Conservation (phyloP, 495 filamentous ascomycete genomes). For the Aspergillus ostianus region DNA sequence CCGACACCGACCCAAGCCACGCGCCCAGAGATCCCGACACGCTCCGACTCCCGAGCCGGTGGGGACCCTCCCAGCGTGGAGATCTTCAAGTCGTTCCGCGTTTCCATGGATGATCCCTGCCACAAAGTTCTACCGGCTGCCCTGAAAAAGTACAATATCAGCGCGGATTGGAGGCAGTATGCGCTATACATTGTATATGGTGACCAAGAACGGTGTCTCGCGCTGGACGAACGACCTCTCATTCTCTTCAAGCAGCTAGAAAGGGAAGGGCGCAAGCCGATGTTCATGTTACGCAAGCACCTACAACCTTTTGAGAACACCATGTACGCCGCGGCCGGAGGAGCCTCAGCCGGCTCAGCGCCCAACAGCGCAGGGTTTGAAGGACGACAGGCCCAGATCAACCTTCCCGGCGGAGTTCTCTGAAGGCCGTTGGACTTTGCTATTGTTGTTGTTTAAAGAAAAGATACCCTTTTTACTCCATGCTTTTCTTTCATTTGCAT, state of each 20-base stretch:
- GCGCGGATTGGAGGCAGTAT: constrained; percentile 94
- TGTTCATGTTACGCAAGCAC: constrained; percentile 92
- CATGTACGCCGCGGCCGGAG: neutral
- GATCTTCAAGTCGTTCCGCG: constrained; percentile 97
- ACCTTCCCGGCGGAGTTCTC: constrained; percentile 45
- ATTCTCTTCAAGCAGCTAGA: constrained; percentile 97
- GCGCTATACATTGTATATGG: constrained; percentile 97
- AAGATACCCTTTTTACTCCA: constrained; percentile 8
- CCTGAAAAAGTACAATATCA: constrained; percentile 96
- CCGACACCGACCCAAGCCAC: constrained; percentile 40
- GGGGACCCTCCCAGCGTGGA: constrained; percentile 62
- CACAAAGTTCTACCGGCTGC: constrained; percentile 95
- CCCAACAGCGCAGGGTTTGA: constrained; percentile 47
- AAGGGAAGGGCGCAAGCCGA: constrained; percentile 93
- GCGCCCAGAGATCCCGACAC: constrained; percentile 36
- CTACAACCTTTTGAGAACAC: constrained; percentile 27
- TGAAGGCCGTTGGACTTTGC: constrained; percentile 21
- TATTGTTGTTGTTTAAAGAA: constrained; percentile 30
- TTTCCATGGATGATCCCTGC: constrained; percentile 96
- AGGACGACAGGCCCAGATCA: constrained; percentile 38
- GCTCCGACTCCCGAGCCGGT: constrained; percentile 54
- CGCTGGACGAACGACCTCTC: constrained; percentile 85
- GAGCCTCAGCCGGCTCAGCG: constrained; percentile 21
- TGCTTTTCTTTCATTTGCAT: neutral
- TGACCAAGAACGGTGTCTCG: constrained; percentile 92